These are phyloP conservation scores for Floccularia luteovirens DNA, from an alignment of 768 basidiomycete species.

Conservation along the genomic window DNA sequence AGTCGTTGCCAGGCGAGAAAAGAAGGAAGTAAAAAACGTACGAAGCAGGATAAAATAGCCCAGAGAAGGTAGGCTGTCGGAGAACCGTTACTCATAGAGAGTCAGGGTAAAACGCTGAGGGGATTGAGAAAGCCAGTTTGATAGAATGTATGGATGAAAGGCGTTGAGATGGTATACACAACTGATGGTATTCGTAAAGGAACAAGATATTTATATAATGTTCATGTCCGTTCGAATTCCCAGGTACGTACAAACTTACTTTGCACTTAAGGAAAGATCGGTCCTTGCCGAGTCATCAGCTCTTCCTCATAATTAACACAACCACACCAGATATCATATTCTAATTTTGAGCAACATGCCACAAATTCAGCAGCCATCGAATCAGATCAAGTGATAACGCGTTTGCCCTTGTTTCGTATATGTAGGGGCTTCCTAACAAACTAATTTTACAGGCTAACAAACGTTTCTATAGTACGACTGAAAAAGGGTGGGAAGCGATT, in stretches of 20 bases:
- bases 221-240: background rate
- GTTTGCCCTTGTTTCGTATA: background rate
- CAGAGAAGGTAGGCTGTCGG: conserved; percentile 71
- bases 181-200: no score
- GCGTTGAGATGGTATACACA: background rate
- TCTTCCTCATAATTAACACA: background rate
- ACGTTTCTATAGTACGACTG: conserved; percentile 91
- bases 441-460: conserved; percentile 65
- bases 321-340: background rate
- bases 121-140: conserved; percentile 21
- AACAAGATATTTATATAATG: no score
- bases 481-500: conserved; percentile 98
- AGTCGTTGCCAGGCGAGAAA: conserved; percentile 4
- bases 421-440: conserved; percentile 5
- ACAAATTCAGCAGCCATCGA: conserved; percentile 76
- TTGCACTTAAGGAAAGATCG: background rate
- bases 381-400: conserved; percentile 70
- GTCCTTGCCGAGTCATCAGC: background rate
- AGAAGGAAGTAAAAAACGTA: conserved; percentile 38
- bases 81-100: conserved; percentile 64
- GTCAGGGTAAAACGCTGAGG: conserved; percentile 7
- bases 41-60: conserved; percentile 61
- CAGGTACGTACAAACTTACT: background rate
- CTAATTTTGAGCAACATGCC: conserved; percentile 24
- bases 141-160: background rate